Conservation (phyloP, 2,329 filamentous ascomycete genomes). For the Neobulgaria alba region DNA sequence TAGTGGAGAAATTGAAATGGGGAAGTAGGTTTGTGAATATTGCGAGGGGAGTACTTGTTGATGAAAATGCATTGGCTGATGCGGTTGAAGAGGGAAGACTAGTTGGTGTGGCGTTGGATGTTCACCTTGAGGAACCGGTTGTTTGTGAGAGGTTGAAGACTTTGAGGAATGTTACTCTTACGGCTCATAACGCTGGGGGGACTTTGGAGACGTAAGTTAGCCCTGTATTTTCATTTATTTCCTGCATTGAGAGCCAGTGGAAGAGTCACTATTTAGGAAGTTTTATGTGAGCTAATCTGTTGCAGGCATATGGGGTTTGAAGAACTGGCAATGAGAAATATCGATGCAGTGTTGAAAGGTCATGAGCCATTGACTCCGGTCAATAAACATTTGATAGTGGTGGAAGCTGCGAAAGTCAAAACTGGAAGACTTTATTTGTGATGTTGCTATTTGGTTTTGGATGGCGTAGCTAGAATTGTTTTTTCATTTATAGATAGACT, state of each 20-base stretch:
- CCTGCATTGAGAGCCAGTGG: no score
- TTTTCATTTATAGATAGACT: no score
- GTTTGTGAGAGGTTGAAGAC: conserved; percentile 23
- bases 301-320: conserved; percentile 48
- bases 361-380: conserved; percentile 25
- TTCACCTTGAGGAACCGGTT: conserved; percentile 51
- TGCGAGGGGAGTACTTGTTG: conserved; percentile 54
- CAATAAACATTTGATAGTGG: conserved; percentile 22
- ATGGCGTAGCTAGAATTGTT: no score
- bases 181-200: conserved; percentile 60
- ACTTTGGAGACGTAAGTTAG: conserved; percentile 47
- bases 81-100: conserved; percentile 47
- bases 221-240: no score
- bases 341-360: conserved; percentile 46
- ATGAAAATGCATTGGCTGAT: conserved; percentile 53
- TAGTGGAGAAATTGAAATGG: conserved; percentile 42
- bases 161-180: conserved; percentile 39
- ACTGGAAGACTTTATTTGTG: no score
- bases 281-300: background rate
- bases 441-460: no score
- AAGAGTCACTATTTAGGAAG: no score
- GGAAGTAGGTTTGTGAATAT: conserved; percentile 57
- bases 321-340: conserved; percentile 57
- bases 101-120: conserved; percentile 50
- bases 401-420: background rate